These are phyloP conservation scores for Schwanniomyces polymorphus DNA, from an alignment of 805 yeast genomes.

Conservation along the genomic window DNA sequence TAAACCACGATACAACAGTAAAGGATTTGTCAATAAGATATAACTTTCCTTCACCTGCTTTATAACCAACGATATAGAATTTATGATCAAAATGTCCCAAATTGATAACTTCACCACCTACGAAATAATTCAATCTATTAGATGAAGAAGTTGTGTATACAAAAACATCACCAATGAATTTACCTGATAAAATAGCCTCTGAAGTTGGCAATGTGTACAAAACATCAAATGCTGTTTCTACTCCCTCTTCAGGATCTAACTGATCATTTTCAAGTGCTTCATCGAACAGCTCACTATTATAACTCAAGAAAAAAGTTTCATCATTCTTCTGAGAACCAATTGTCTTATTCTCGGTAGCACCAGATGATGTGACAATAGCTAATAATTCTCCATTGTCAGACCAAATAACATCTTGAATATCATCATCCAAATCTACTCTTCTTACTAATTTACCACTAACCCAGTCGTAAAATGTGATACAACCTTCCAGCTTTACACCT, in stretches of 20 bases:
- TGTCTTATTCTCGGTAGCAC: constrained; percentile 19
- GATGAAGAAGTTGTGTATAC: constrained; percentile 79
- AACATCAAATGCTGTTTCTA: constrained; percentile 83
- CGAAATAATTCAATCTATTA: constrained; percentile 88
- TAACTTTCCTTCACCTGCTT: constrained; percentile 80
- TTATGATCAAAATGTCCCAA: constrained; percentile 90
- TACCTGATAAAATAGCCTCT: constrained; percentile 83
- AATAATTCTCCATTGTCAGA: constrained; percentile 90
- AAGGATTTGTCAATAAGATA: constrained; percentile 91
- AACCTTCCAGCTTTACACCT: constrained; percentile 81
- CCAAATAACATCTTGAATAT: constrained; percentile 84
- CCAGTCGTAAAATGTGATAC: constrained; percentile 92
- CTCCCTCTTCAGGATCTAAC: constrained; percentile 80
- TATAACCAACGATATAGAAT: constrained; percentile 83
- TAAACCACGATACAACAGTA: constrained; percentile 74
- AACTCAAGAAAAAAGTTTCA: constrained; percentile 75
- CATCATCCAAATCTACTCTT: constrained; percentile 77
- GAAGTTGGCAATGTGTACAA: constrained; percentile 66
- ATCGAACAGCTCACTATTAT: constrained; percentile 64
- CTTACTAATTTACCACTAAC: constrained; percentile 80
- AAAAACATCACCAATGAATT: constrained; percentile 97
- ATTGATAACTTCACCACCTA: constrained; percentile 90
- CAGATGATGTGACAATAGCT: constrained; percentile 54
- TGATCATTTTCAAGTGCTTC: constrained; percentile 59
- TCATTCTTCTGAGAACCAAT: constrained; percentile 37